Evolutionary conservation across 2,329 filamentous ascomycete species (phyloP).

Genomic region (Sporothrix schenckii): DNA sequence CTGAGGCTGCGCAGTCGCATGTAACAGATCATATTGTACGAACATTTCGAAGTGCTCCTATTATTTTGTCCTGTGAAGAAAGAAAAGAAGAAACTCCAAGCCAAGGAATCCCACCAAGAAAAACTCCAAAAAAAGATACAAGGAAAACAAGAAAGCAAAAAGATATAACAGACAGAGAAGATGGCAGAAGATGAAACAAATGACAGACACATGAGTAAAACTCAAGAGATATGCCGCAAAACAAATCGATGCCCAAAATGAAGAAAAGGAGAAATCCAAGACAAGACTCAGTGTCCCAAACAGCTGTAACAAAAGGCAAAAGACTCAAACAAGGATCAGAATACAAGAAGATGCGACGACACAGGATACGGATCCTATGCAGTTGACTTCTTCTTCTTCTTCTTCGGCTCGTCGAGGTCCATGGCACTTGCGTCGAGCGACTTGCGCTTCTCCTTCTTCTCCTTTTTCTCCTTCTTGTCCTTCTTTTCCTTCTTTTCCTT

Average conservation of each 20-base stretch:
- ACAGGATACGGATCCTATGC: slow-evolving; percentile 23
- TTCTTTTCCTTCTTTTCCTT: slow-evolving; percentile 66
- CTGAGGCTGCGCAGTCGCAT: background rate
- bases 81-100: slow-evolving; percentile 20
- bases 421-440: slow-evolving; percentile 33
- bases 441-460: slow-evolving; percentile 43
- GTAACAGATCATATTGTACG: background rate
- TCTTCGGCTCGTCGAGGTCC: slow-evolving; percentile 33
- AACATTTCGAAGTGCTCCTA: slow-evolving; percentile 22
- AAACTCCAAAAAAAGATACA: slow-evolving; percentile 21
- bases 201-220: slow-evolving; percentile 18
- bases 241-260: background rate
- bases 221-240: slow-evolving; percentile 5
- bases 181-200: background rate
- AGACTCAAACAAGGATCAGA: slow-evolving; percentile 12
- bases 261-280: slow-evolving; percentile 21
- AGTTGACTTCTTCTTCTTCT: slow-evolving; percentile 35
- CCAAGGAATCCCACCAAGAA: slow-evolving; percentile 18
- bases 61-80: slow-evolving; percentile 24
- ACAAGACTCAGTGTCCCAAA: slow-evolving; percentile 6
- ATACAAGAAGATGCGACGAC: background rate
- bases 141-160: background rate
- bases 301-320: background rate
- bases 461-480: slow-evolving; percentile 47
- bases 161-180: slow-evolving; percentile 29